Evolutionary conservation across 345 rosid genomes (phyloP).

Genomic region (Adansonia digitata): DNA sequence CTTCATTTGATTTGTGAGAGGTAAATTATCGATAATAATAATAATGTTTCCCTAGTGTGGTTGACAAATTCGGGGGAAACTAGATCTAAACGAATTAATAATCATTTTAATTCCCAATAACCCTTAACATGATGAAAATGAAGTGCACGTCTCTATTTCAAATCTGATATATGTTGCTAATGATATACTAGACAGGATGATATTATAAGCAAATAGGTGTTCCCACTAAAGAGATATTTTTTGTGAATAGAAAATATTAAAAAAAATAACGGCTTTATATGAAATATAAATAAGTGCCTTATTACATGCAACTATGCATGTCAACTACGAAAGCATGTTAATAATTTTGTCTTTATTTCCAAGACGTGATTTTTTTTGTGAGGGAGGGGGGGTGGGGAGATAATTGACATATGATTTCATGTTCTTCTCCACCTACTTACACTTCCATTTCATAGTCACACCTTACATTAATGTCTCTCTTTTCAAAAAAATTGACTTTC

Average conservation of each 20-base stretch:
- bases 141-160: not conserved
- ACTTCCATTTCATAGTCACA: not conserved
- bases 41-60: not conserved
- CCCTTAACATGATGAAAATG: not conserved
- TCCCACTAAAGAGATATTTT: constrained; percentile 9
- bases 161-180: not conserved
- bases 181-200: not conserved
- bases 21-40: not conserved
- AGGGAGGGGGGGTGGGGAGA: no score
- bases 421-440: not conserved
- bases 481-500: not conserved
- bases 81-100: no score
- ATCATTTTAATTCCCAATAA: not conserved
- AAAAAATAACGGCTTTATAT: not conserved
- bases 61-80: not conserved
- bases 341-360: not conserved
- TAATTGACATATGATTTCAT: not conserved
- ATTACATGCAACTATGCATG: constrained; percentile 19
- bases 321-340: constrained; percentile 11
- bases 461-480: not conserved
- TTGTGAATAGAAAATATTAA: not conserved
- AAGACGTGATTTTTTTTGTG: not conserved
- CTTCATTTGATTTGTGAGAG: not conserved
- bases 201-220: constrained; percentile 3
- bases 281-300: not conserved